These are phyloP conservation scores for Debaryomycetaceae sp. DNA, from an alignment of 1,139 yeast species.

Conservation along the genomic window DNA sequence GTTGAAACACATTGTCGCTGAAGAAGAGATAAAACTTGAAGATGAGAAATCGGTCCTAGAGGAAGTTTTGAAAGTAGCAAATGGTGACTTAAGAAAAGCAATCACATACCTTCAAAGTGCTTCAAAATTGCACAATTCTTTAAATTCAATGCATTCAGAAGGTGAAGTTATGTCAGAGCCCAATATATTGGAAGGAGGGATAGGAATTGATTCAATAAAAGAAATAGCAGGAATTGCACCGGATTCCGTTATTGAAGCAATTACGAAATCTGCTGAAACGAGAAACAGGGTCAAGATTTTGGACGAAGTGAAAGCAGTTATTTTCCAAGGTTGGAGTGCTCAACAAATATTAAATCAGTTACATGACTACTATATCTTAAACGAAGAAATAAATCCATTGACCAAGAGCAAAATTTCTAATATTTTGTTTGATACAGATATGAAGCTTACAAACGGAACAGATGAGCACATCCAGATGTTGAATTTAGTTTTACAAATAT, in stretches of 20 bases:
- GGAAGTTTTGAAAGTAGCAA: conserved; percentile 63
- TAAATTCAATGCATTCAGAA: conserved; percentile 13
- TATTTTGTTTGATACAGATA: conserved; percentile 72
- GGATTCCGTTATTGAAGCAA: conserved; percentile 40
- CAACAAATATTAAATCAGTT: conserved; percentile 74
- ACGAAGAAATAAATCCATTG: conserved; percentile 48
- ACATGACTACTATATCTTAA: conserved; percentile 68
- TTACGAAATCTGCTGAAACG: conserved; percentile 39
- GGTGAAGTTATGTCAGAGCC: conserved; percentile 28
- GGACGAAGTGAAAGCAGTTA: conserved; percentile 48
- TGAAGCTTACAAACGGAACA: conserved; percentile 75
- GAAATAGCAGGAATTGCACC: conserved; percentile 91
- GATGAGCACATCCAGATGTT: conserved; percentile 86
- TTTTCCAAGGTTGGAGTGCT: conserved; percentile 84
- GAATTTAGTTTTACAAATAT: conserved; percentile 60
- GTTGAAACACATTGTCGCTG: conserved; percentile 55
- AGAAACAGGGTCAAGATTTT: conserved; percentile 40
- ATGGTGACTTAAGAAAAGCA: conserved; percentile 91
- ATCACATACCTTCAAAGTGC: conserved; percentile 90
- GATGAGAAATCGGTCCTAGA: conserved; percentile 50
- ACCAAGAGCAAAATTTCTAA: conserved; percentile 66
- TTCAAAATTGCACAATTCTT: conserved; percentile 51
- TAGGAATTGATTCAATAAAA: conserved; percentile 46
- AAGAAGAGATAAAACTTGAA: conserved; percentile 48
- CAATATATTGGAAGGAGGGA: conserved; percentile 10